These are phyloP conservation scores for Zarea fungicola DNA, from an alignment of 2,329 filamentous ascomycete genomes.

Conservation along the genomic window DNA sequence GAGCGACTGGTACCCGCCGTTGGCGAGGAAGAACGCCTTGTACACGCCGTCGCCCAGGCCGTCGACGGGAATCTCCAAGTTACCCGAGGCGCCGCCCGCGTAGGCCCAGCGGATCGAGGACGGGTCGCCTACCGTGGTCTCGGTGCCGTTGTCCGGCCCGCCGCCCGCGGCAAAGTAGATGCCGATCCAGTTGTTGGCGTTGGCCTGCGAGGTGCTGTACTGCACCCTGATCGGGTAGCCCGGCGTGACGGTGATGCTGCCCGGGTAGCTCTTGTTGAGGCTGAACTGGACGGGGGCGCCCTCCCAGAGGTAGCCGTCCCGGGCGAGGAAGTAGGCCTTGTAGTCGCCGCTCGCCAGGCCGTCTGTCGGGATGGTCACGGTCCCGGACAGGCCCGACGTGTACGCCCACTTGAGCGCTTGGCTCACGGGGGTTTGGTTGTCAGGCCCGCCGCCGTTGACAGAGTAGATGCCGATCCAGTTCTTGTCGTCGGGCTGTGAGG, in stretches of 20 bases:
- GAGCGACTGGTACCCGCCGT: slow-evolving; percentile 4
- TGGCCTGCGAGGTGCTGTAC: slow-evolving; percentile 5
- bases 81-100: not conserved
- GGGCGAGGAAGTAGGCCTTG: slow-evolving; percentile 10
- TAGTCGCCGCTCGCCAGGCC: slow-evolving; percentile 8
- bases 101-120: slow-evolving; percentile 9
- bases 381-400: not conserved
- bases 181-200: slow-evolving; percentile 11
- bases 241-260: not conserved
- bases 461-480: slow-evolving; percentile 13
- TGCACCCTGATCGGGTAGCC: slow-evolving; percentile 8
- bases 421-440: not conserved
- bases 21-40: slow-evolving; percentile 9
- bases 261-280: not conserved
- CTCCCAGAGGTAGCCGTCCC: slow-evolving; percentile 7
- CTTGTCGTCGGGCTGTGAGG: slow-evolving; percentile 6
- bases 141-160: slow-evolving; percentile 2
- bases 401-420: slow-evolving; percentile 7
- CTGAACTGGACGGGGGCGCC: slow-evolving; percentile 6
- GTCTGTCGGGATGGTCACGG: slow-evolving; percentile 4
- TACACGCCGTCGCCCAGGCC: slow-evolving; percentile 10
- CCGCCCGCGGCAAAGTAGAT: slow-evolving; percentile 12
- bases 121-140: not conserved
- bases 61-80: not conserved
- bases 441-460: slow-evolving; percentile 9